phyloP scores from a whole-genome alignment of 2,329 filamentous ascomycete species.

The Penicillium sp. region DNA sequence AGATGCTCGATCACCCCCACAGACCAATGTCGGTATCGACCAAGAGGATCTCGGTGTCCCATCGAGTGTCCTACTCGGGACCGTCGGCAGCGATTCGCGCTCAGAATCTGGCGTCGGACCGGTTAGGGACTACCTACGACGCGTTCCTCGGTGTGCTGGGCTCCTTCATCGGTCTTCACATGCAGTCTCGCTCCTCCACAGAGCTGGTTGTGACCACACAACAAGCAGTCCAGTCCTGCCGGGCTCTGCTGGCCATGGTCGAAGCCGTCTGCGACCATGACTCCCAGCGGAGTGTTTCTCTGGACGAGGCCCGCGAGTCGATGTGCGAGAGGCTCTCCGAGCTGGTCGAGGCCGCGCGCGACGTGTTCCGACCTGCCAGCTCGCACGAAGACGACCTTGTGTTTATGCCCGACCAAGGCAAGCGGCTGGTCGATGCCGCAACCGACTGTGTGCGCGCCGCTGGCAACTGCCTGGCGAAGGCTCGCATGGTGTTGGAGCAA shows the following conservation, averaged over 20 bases:
- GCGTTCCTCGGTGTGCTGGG: conserved; percentile 85
- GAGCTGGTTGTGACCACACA: conserved; percentile 80
- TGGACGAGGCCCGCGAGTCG: conserved; percentile 66
- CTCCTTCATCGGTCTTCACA: conserved; percentile 88
- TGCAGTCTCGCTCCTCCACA: conserved; percentile 85
- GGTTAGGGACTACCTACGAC: conserved; percentile 76
- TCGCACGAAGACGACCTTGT: conserved; percentile 69
- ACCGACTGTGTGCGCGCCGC: conserved; percentile 86
- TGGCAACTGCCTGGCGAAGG: conserved; percentile 85
- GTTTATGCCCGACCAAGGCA: conserved; percentile 76
- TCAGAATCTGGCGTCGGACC: conserved; percentile 77
- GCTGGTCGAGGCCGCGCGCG: conserved; percentile 74
- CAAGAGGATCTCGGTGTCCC: conserved; percentile 57
- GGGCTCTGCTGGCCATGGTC: conserved; percentile 72
- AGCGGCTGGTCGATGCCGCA: conserved; percentile 70
- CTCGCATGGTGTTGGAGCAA: conserved; percentile 78
- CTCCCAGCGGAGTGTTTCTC: conserved; percentile 61
- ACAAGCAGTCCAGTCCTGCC: conserved; percentile 78
- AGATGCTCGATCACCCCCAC: conserved; percentile 28
- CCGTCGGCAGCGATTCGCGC: conserved; percentile 61
- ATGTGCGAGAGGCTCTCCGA: conserved; percentile 80
- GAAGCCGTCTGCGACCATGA: conserved; percentile 80
- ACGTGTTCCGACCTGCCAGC: conserved; percentile 69
- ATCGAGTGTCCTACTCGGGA: conserved; percentile 73
- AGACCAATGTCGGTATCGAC: conserved; percentile 37